Evolutionary conservation across 2,329 filamentous ascomycete genomes (phyloP).

Genomic region (Penicillium sp.): DNA sequence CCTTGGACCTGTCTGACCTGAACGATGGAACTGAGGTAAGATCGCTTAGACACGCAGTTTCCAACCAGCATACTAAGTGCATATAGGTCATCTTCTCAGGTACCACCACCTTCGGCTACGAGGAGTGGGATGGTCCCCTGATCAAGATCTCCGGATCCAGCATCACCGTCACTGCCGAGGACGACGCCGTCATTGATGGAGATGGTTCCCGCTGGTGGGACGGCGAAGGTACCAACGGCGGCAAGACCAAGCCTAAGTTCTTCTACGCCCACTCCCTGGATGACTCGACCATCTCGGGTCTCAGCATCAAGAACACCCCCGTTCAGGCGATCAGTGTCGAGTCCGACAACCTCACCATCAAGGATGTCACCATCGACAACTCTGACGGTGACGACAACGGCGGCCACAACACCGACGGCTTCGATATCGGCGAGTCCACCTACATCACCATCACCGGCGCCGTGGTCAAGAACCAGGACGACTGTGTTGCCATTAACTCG

Average conservation of each 20-base stretch:
- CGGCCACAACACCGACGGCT: constrained; percentile 56
- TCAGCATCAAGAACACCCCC: constrained; percentile 40
- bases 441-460: constrained; percentile 54
- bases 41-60: not conserved
- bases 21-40: constrained; percentile 14
- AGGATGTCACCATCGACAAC: constrained; percentile 59
- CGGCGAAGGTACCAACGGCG: constrained; percentile 59
- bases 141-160: constrained; percentile 60
- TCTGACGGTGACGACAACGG: constrained; percentile 50
- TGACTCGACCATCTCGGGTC: constrained; percentile 33
- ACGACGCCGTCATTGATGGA: constrained; percentile 56
- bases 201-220: constrained; percentile 41
- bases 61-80: not conserved
- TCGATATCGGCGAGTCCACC: constrained; percentile 41
- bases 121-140: constrained; percentile 65
- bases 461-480: constrained; percentile 59
- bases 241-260: constrained; percentile 66
- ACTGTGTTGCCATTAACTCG: constrained; percentile 61
- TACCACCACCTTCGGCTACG: constrained; percentile 66
- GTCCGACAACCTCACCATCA: constrained; percentile 54
- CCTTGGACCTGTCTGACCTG: constrained; percentile 13
- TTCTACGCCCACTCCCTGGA: constrained; percentile 50
- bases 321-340: constrained; percentile 40
- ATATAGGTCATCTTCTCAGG: constrained; percentile 61
- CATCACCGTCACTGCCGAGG: constrained; percentile 55